phyloP scores from a whole-genome alignment of 129 eudicot species.

The Chrysanthemum lavandulifolium region DNA sequence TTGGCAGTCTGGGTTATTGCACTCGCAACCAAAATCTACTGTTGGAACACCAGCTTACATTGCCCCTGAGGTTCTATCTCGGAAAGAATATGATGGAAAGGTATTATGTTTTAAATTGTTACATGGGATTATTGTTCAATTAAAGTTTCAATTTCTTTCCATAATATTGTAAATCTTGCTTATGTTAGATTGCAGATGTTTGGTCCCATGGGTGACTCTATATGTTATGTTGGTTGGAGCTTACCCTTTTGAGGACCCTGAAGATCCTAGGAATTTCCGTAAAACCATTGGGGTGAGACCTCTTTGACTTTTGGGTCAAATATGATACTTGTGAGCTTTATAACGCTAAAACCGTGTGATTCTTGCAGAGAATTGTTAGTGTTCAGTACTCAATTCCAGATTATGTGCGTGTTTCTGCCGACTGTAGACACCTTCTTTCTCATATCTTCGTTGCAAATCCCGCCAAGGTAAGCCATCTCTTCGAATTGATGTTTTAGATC shows the following conservation, averaged over 20 bases:
- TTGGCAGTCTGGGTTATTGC: conserved; percentile 72
- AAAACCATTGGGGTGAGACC: conserved; percentile 59
- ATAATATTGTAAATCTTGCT: conserved; percentile 6
- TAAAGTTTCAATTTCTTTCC: background rate
- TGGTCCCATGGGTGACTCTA: conserved; percentile 45
- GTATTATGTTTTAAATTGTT: conserved; percentile 31
- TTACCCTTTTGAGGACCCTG: conserved; percentile 67
- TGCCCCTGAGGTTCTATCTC: conserved; percentile 86
- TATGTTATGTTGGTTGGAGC: conserved; percentile 48
- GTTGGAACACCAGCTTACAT: conserved; percentile 96
- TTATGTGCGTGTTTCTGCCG: conserved; percentile 70
- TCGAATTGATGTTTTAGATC: too few species aligned
- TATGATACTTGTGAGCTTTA: background rate
- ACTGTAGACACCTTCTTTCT: conserved; percentile 65
- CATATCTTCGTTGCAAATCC: conserved; percentile 72
- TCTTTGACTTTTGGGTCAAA: conserved; percentile 27
- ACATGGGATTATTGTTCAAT: background rate
- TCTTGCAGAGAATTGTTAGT: conserved; percentile 61
- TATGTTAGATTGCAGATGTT: conserved; percentile 43
- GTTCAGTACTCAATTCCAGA: conserved; percentile 72
- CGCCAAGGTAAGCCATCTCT: conserved; percentile 48
- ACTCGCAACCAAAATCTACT: conserved; percentile 87
- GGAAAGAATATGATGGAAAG: conserved; percentile 93
- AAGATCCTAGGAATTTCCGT: conserved; percentile 68
- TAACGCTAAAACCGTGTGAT: conserved; percentile 1